Percentiles rank a stretch among this genome's conserved stretches.
These are phyloP conservation scores for Apiotrichum montevideense DNA, from an alignment of 1,284 basidiomycete species.

Conservation along the genomic window DNA sequence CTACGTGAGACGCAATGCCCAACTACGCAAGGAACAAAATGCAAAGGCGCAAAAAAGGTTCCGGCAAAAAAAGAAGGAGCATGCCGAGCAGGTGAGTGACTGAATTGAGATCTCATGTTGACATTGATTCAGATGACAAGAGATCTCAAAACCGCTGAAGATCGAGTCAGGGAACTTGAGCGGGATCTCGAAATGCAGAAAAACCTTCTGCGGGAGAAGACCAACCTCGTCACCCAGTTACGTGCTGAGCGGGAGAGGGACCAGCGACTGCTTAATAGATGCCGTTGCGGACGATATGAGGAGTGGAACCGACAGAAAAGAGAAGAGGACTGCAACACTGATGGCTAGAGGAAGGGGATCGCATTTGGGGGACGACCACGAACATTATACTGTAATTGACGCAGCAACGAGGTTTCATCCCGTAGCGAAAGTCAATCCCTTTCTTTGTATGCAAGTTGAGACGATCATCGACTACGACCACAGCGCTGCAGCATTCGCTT, in stretches of 20 bases:
- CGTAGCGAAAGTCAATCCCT: too few relatives aligned
- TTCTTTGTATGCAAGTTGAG: too few relatives aligned
- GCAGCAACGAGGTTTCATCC: too few relatives aligned
- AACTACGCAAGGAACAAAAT: conserved; percentile 26
- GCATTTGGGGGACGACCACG: neutral
- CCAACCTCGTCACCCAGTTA: neutral
- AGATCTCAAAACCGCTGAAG: neutral
- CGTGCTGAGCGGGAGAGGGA: neutral
- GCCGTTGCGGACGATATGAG: neutral
- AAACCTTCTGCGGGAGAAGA: neutral
- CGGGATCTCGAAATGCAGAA: neutral
- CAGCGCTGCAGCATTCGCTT: too few relatives aligned
- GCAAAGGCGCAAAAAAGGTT: conserved; percentile 26
- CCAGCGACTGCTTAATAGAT: neutral
- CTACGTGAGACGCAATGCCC: conserved; percentile 19
- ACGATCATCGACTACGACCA: too few relatives aligned
- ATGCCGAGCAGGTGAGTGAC: conserved; percentile 19
- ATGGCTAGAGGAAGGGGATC: neutral
- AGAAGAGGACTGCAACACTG: neutral
- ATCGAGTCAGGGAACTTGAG: neutral
- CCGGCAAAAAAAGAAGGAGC: conserved; percentile 25
- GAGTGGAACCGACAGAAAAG: neutral
- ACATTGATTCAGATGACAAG: neutral
- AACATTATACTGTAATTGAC: too few relatives aligned
- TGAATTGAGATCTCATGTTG: neutral